Conservation (phyloP, 2,329 filamentous ascomycete species). For the Cladophialophora immunda region DNA sequence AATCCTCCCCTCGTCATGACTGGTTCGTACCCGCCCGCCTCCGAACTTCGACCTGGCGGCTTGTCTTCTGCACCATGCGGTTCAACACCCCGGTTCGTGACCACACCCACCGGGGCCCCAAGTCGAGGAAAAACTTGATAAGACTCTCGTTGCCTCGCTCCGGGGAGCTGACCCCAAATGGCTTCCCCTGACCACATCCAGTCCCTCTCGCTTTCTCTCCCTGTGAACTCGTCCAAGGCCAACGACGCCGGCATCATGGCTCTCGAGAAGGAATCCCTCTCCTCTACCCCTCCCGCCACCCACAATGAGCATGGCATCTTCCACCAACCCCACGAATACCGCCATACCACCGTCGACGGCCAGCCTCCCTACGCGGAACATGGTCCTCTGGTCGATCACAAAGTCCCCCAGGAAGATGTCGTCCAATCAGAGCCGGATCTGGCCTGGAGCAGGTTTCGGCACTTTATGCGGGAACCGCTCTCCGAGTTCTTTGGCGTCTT, state of each 20-base stretch:
- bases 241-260: conserved; percentile 32
- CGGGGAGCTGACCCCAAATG: conserved; percentile 21
- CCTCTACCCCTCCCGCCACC: conserved; percentile 32
- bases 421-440: conserved; percentile 44
- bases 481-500: conserved; percentile 75
- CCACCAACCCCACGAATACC: conserved; percentile 26
- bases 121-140: conserved; percentile 18
- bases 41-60: conserved; percentile 19
- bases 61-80: conserved; percentile 11
- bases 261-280: conserved; percentile 33
- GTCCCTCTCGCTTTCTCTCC: neutral
- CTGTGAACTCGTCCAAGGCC: conserved; percentile 2
- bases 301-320: conserved; percentile 32
- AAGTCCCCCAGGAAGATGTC: conserved; percentile 44
- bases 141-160: conserved; percentile 17
- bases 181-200: conserved; percentile 22
- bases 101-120: conserved; percentile 6
- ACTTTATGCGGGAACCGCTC: conserved; percentile 65
- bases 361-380: conserved; percentile 42
- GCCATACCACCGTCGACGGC: conserved; percentile 33
- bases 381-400: conserved; percentile 45
- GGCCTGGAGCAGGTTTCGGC: conserved; percentile 64
- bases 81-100: neutral
- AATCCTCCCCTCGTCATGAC: conserved; percentile 20
- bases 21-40: conserved; percentile 27